Evolutionary conservation across 2,329 filamentous ascomycete species (phyloP), one percentile per base, ranked within the genome.

Genomic region (Neopestalotiopsis clavispora): DNA sequence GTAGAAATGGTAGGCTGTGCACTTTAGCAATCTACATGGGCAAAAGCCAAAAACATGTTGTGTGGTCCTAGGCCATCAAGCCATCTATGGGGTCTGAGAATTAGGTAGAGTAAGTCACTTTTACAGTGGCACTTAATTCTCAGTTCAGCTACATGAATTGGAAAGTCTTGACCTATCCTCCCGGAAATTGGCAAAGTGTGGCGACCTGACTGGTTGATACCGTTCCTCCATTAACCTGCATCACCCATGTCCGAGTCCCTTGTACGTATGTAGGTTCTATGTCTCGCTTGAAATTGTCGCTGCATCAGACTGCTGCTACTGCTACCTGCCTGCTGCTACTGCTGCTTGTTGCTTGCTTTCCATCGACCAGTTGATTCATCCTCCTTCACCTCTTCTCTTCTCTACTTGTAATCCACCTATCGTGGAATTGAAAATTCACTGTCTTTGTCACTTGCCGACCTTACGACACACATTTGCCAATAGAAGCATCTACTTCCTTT

Each of bases 401-500:
- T 60, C 40, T 23, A 42, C 45, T 30, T 38, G 17, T n/a, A 38
- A 17, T 40, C 59, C 20, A 20, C 49, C 64, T 63, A 34, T 38
- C 62, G 60, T 62, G 65, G 34, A 62, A 28, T 28, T 28, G 23
- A 28, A 38, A 38, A 7, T 42, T 49, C 20, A 10, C 13, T 66
- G 34, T 67, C 67, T 60, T 17, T 69, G 17, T 38, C 34, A 45
- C 52, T 20, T 40, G 14, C 34, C 30, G 45, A 52, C 17, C 34
- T 38, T 10, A 38, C 23, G 32, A 32, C 32, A n/a, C 59, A 13
- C 30, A 62, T 62, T 13, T 34, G 32, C 59, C 30, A 62, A 34
- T 38, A 62, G 68, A 68, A 69, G 58, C 65, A 28, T 67, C 63
- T 38, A 65, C 68, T 68, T 45, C 62, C 63, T 63, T 28, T 69